A percentile compares a stretch with the other conserved stretches of the same genome.
These are phyloP conservation scores for Eucommia ulmoides DNA, from an alignment of 257 asterid genomes.

Conservation along the genomic window DNA sequence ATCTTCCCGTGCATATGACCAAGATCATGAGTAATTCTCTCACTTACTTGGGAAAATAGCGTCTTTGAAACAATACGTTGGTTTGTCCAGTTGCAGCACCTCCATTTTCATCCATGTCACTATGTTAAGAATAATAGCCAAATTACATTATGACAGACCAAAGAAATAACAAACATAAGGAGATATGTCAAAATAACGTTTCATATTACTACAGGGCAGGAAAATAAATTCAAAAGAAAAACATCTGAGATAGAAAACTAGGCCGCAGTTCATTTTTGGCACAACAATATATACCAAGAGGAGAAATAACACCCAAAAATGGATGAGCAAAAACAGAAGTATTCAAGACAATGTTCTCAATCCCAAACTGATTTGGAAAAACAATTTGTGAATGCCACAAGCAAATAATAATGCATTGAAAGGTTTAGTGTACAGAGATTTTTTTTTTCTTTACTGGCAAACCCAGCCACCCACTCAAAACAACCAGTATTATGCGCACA, in stretches of 20 bases:
- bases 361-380: too few relatives aligned
- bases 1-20: background rate
- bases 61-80: conserved; percentile 16
- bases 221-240: background rate
- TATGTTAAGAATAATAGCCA: conserved; percentile 21
- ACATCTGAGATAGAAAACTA: background rate
- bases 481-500: too few relatives aligned
- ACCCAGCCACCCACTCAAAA: too few relatives aligned
- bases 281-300: background rate
- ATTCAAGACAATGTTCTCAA: too few relatives aligned
- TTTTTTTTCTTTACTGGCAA: too few relatives aligned
- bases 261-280: background rate
- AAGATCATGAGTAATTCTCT: conserved; percentile 4
- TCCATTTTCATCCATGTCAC: conserved; percentile 22
- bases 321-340: background rate
- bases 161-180: too few relatives aligned
- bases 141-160: conserved; percentile 1
- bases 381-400: too few relatives aligned
- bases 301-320: background rate
- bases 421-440: too few relatives aligned
- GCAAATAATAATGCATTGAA: too few relatives aligned
- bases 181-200: background rate
- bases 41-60: conserved; percentile 63
- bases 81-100: conserved; percentile 20
- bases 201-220: background rate